Base-by-base conservation (phyloP, 2,329 filamentous ascomycete genomes). In the Aureobasidium sp. region DNA sequence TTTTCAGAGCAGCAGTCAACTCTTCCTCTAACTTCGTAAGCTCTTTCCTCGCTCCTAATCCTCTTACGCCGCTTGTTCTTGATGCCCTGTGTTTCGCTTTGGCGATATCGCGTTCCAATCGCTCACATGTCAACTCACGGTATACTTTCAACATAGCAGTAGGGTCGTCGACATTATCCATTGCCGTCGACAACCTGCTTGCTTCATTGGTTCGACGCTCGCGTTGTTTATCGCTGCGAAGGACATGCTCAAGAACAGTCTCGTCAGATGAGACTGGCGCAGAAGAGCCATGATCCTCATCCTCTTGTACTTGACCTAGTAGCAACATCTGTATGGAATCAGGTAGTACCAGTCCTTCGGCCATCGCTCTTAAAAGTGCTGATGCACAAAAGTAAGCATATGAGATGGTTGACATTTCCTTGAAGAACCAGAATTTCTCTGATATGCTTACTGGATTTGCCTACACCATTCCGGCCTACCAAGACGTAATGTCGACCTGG, bases 391-490 rank as follows among this genome's bases (percentile, higher is more conserved):
- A 25, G 6, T 21, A 45, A 37, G 39, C 27, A 8, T 21, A 32
- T 36, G 14, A 30, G 32, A 13, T 25, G 37, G 27, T 30, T 6
- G 37, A 9, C 14, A 6, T 14, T 13, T 6, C 13, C 5, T 11
- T 5, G 16, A 21, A 9, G 6, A 16, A n/a, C 8, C 16, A 21
- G n/a, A 21, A 13, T 13, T 7, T 9, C 11, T 37, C 13, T 14
- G 34, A 13, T 14, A 37, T 47, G 69, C 80, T 72, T 73, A 87
- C 85, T 93, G 4, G 89, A 92, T 70, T 95, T 95, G 6, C 90
- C 91, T 2, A 86, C 88, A 0, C 90, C 90, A 73, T 95, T 95
- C 7, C 89, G 81, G 0, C 90, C 91, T 25, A 93, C 79, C 1
- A 95, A 77, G 0, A 89, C 90, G 77, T 95, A 95, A 64, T 88